phyloP scores from a whole-genome alignment of 345 rosid species.

The Corymbia maculata region DNA sequence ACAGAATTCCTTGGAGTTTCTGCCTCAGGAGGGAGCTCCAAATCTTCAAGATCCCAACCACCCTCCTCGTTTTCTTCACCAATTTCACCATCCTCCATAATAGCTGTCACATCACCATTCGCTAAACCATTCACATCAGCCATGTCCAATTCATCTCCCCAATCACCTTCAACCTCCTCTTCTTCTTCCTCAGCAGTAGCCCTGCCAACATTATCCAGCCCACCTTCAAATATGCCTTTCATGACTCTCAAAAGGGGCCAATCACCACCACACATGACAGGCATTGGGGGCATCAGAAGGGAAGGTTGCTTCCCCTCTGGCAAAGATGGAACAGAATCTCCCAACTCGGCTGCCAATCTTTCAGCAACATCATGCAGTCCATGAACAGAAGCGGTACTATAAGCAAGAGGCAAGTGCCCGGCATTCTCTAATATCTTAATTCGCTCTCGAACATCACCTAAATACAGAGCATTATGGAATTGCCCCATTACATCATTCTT shows the following conservation, averaged over 20 bases:
- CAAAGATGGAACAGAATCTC: conserved; percentile 59
- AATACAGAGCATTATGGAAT: conserved; percentile 84
- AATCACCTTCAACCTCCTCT: conserved; percentile 62
- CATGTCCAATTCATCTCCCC: conserved; percentile 84
- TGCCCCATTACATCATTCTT: conserved; percentile 95
- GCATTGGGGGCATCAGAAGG: conserved; percentile 74
- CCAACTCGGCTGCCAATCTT: conserved; percentile 58
- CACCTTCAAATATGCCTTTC: conserved; percentile 94
- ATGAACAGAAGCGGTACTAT: conserved; percentile 70
- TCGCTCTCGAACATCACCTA: conserved; percentile 88
- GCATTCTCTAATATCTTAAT: conserved; percentile 82
- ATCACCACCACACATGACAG: conserved; percentile 75
- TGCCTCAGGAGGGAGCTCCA: conserved; percentile 83
- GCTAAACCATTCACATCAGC: conserved; percentile 56
- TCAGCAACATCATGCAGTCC: conserved; percentile 72
- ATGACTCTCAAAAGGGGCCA: conserved; percentile 95
- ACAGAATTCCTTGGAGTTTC: conserved; percentile 63
- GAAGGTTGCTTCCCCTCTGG: conserved; percentile 66
- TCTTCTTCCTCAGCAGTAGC: conserved; percentile 62
- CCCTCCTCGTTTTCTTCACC: conserved; percentile 63
- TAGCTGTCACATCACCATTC: conserved; percentile 45
- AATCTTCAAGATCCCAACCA: conserved; percentile 93
- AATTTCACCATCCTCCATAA: conserved; percentile 57
- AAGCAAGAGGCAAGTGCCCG: conserved; percentile 88
- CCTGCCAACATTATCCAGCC: conserved; percentile 46